Base-by-base conservation (phyloP, 2,329 filamentous ascomycete genomes). In the Aulographum hederae region DNA sequence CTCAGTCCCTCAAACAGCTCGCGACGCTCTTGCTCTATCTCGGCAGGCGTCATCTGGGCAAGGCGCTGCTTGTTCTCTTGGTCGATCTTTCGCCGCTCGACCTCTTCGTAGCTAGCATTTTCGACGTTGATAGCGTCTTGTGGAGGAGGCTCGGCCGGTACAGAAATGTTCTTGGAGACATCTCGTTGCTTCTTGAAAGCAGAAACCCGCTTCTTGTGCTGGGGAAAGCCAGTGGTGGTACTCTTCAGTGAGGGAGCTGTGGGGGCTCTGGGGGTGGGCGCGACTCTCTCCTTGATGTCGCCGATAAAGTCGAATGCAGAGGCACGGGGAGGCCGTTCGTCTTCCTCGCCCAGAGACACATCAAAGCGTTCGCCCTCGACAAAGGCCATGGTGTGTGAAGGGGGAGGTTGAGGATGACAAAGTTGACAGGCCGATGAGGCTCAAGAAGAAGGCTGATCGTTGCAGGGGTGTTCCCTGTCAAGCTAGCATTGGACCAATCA, bases 191-290 rank as follows among this genome's bases (percentile, higher is more conserved):
- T 14, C 23, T 25, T 4, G 21, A 35, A 26, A 26, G n/a, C n/a
- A n/a, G n/a, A n/a, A n/a, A n/a, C n/a, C n/a, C n/a, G n/a, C 50
- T 79, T 82, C 52, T 78, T 89, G 51, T 84, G 85, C 36, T 74
- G 71, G n/a, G 89, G 89, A 43, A 95, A 95, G 1, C 89, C 89
- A 10, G 69, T 73, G 4, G 61, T 39, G 14, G 61, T 57, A 6
- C 58, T 54, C 32, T 68, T 69, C 26, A 69, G 57, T 29, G 65
- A 63, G 11, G 76, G 73, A 6, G 73, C 68, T 25, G 63, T 61
- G 6, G 77, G 73, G 4, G 78, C 64, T 39, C 69, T 73, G 15
- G 70, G 61, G 16, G 60, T 21, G 11, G 35, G 53, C 17, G 68
- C 54, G 28, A 71, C 65, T 38, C 79, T 77, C 57, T 95, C 86